These are phyloP conservation scores for Epichloe coenophiala DNA, from an alignment of 2,329 filamentous ascomycete species.

Conservation along the genomic window DNA sequence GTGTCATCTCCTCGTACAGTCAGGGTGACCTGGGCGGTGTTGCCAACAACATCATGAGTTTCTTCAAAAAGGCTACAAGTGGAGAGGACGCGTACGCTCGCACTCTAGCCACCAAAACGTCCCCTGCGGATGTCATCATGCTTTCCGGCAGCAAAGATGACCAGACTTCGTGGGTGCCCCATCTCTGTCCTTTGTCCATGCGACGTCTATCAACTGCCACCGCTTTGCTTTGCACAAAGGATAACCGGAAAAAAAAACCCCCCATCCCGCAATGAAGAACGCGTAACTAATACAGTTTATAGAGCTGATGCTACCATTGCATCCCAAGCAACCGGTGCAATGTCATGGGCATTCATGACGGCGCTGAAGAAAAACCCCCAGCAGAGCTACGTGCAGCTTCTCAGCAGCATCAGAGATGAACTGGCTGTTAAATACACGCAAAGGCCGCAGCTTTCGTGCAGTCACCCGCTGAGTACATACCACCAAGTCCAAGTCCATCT, in stretches of 20 bases:
- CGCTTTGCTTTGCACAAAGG: background rate
- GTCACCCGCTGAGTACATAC: constrained; percentile 79
- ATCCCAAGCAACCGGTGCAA: constrained; percentile 85
- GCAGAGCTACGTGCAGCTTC: constrained; percentile 91
- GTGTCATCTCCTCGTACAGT: constrained; percentile 44
- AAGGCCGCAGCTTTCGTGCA: constrained; percentile 93
- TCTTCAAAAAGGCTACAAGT: constrained; percentile 78
- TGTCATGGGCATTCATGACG: constrained; percentile 95
- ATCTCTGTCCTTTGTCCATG: constrained; percentile 4
- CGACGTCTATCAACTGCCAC: background rate
- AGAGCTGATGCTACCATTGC: constrained; percentile 88
- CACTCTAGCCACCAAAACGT: constrained; percentile 78
- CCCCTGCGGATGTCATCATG: constrained; percentile 91
- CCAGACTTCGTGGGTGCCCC: constrained; percentile 68
- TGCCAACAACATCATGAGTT: constrained; percentile 62
- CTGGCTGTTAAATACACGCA: constrained; percentile 77
- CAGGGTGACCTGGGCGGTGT: constrained; percentile 71
- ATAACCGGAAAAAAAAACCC: background rate
- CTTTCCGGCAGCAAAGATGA: constrained; percentile 94
- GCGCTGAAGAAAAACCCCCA: constrained; percentile 93
- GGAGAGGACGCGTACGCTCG: constrained; percentile 74
- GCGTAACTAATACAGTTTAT: constrained; percentile 3
- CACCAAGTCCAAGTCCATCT: constrained; percentile 1
- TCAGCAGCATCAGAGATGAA: constrained; percentile 94
- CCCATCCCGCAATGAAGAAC: background rate